Evolutionary conservation across 2,329 filamentous ascomycete genomes (phyloP), one percentile per base, ranked within the genome.

Genomic region (Colletotrichum sp.): DNA sequence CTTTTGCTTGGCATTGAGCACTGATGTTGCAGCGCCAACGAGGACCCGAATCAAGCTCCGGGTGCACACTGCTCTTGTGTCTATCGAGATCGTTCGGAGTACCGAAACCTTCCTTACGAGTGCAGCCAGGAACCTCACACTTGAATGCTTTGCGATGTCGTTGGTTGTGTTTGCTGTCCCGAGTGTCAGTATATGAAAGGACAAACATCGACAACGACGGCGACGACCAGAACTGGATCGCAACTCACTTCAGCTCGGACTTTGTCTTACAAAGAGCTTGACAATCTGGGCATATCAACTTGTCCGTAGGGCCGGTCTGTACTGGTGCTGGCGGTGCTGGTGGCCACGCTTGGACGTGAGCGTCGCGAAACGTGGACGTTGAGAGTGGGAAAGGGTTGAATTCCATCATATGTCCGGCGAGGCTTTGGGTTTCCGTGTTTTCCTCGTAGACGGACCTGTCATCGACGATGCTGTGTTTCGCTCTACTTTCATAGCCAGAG

Each of bases 31-130:
- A 97, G 72, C 88, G 89, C 78, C 90, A 95, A 52, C 87, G 87
- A 76, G 89, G 89, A 60, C 86, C 87, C 1, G 88, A 88, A 3
- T 86, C 75, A 84, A 85, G 52, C 80, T 86, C 80, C 4, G 84
- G 84, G 82, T 98, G 96, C 8, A 94, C 92, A 76, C 92, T 94
- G 81, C 91, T 92, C 79, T 90, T 92, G 82, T 98, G 96, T 68
- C 96, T 89, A n/a, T 93, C 90, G 15, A 96, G 90, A 80, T 98
- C 96, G 82, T 98, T 98, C 21, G 87, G 84, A 0, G 95, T 98
- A 21, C 93, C 93, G 80, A 98, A 98, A 0, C 95, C 95, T 77
- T 91, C 88, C 7, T 83, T 85, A 21, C 92, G 88, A 10, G 81
- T 78, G 82, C 95, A 98, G 6, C 85, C 85, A 1, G 82, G 78